Evolutionary conservation across 352 stramenopile genomes (phyloP).

Genomic region (Pythium phragmitis): DNA sequence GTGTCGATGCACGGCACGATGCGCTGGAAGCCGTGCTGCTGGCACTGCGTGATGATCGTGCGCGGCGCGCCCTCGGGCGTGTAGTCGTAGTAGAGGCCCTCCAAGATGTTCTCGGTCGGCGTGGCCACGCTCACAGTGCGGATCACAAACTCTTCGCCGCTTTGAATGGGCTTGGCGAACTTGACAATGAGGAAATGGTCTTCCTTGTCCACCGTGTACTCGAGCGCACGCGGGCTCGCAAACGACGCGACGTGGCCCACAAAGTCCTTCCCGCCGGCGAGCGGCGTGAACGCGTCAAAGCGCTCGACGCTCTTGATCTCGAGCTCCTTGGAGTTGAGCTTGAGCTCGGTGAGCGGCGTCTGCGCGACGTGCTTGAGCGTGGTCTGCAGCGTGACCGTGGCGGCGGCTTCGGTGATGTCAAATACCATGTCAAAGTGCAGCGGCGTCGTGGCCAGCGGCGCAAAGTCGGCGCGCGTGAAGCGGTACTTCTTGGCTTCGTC

Average conservation of each 20-base stretch:
- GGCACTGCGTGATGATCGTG: conserved; percentile 84
- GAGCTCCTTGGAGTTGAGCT: conserved; percentile 77
- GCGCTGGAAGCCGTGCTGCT: conserved; percentile 78
- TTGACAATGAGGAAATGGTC: conserved; percentile 73
- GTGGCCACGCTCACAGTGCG: conserved; percentile 62
- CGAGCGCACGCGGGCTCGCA: conserved; percentile 35
- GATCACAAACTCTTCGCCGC: conserved; percentile 66
- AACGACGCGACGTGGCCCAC: conserved; percentile 61
- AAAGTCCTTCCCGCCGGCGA: conserved; percentile 48
- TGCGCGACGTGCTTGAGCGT: conserved; percentile 53
- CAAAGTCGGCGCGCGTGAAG: conserved; percentile 69
- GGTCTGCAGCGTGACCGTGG: conserved; percentile 69
- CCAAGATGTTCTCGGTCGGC: conserved; percentile 75
- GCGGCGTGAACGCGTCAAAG: conserved; percentile 43
- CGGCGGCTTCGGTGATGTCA: conserved; percentile 58
- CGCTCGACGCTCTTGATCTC: conserved; percentile 60
- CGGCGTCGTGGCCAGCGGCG: conserved; percentile 58
- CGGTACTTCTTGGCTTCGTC: conserved; percentile 58
- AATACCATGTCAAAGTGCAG: conserved; percentile 85
- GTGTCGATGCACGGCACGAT: conserved; percentile 80
- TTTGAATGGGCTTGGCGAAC: conserved; percentile 47
- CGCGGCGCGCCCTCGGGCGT: conserved; percentile 60
- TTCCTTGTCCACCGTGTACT: conserved; percentile 60
- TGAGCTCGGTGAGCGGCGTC: conserved; percentile 47
- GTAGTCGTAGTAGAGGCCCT: conserved; percentile 81